A percentile compares a stretch with the other conserved stretches of the same genome.
Evolutionary conservation across 2,329 filamentous ascomycete species (phyloP).

Genomic region (Penicillium polonicum): DNA sequence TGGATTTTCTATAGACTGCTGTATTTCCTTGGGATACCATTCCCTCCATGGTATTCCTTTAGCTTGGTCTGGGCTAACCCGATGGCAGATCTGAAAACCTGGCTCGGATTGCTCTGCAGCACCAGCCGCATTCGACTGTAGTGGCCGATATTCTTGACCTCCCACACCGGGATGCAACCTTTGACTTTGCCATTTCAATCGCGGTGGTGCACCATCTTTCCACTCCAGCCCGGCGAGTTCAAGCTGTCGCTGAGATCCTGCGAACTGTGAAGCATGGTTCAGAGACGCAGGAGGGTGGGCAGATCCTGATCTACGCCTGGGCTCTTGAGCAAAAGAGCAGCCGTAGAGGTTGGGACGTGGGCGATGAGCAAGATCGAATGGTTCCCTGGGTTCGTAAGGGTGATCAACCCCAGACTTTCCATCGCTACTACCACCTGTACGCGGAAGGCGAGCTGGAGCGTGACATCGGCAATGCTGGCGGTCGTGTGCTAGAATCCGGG

Average conservation of each 20-base stretch:
- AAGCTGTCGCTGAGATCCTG: conserved; percentile 70
- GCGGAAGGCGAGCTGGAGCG: conserved; percentile 79
- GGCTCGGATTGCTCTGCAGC: conserved; percentile 56
- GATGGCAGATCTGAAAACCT: conserved; percentile 57
- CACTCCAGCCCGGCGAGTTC: conserved; percentile 68
- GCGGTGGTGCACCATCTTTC: conserved; percentile 94
- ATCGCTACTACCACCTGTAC: conserved; percentile 95
- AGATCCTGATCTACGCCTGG: conserved; percentile 87
- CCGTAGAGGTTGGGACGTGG: conserved; percentile 83
- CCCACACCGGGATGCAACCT: conserved; percentile 65
- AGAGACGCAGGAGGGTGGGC: conserved; percentile 50
- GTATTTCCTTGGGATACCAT: conserved; percentile 26
- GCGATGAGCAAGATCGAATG: conserved; percentile 82
- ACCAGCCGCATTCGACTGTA: conserved; percentile 64
- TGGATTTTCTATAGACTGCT: conserved; percentile 31
- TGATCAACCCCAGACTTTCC: conserved; percentile 58
- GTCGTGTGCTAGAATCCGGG: conserved; percentile 71
- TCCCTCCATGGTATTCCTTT: conserved; percentile 14
- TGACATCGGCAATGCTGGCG: conserved; percentile 72
- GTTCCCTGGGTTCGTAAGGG: conserved; percentile 84
- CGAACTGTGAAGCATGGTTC: conserved; percentile 54
- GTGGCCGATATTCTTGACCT: conserved; percentile 82
- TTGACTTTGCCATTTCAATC: conserved; percentile 91
- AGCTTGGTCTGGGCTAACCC: conserved; percentile 7
- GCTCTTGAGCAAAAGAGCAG: conserved; percentile 87